Conservation (phyloP, 805 yeast species). For the Scheffersomyces ergatensis region DNA sequence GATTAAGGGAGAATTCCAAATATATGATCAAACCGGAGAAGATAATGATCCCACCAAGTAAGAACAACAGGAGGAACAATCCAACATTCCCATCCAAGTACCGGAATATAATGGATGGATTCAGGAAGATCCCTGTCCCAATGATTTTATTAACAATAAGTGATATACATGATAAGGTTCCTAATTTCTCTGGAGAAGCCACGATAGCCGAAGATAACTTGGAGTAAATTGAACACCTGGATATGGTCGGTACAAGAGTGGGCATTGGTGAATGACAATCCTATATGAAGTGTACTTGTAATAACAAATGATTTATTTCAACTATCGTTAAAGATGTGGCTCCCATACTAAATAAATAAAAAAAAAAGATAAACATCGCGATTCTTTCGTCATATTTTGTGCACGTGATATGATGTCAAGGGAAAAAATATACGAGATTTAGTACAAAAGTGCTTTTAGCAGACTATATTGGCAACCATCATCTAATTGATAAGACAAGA, state of each 20-base stretch:
- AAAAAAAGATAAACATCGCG: too few species aligned
- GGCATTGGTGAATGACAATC: too few species aligned
- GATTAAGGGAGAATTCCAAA: conserved; percentile 37
- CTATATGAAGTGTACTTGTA: too few species aligned
- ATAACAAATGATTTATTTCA: too few species aligned
- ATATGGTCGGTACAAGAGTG: not conserved
- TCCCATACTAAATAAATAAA: too few species aligned
- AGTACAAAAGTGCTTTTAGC: too few species aligned
- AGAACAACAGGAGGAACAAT: conserved; percentile 29
- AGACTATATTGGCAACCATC: too few species aligned
- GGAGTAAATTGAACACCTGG: not conserved
- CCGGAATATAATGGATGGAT: conserved; percentile 39
- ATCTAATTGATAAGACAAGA: too few species aligned
- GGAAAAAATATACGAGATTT: too few species aligned
- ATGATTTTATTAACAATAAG: conserved; percentile 42
- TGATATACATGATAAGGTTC: conserved; percentile 31
- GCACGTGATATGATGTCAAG: too few species aligned
- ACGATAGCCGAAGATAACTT: not conserved
- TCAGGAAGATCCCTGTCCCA: conserved; percentile 43
- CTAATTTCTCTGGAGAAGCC: conserved; percentile 9
- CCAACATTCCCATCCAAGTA: conserved; percentile 38
- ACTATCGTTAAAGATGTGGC: too few species aligned
- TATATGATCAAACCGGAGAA: conserved; percentile 40
- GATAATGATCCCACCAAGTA: conserved; percentile 35
- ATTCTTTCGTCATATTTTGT: too few species aligned